Conservation (phyloP, 306 rosid genomes). For the Boehmeria nivea region DNA sequence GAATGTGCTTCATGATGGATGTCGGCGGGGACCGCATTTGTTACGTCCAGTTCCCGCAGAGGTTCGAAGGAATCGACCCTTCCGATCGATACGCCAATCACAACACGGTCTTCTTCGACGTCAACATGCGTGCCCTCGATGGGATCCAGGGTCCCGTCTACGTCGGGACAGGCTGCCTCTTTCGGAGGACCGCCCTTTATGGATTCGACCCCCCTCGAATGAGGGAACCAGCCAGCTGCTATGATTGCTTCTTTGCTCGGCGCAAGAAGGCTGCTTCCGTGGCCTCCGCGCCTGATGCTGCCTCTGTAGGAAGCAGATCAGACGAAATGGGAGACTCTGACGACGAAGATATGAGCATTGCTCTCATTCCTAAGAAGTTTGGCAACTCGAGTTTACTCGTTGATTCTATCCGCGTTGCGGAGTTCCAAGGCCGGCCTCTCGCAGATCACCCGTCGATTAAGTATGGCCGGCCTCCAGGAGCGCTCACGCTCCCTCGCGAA, state of each 20-base stretch:
- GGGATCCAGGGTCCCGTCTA: slow-evolving; percentile 78
- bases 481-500: slow-evolving; percentile 48
- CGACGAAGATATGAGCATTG: slow-evolving; percentile 43
- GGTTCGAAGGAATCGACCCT: slow-evolving; percentile 84
- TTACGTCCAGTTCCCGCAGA: slow-evolving; percentile 74
- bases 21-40: slow-evolving; percentile 56
- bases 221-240: slow-evolving; percentile 50
- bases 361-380: slow-evolving; percentile 60
- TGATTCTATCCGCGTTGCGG: slow-evolving; percentile 61
- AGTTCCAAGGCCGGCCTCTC: slow-evolving; percentile 70
- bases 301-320: slow-evolving; percentile 29
- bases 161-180: slow-evolving; percentile 80
- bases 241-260: slow-evolving; percentile 24
- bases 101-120: slow-evolving; percentile 76
- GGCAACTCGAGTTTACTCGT: slow-evolving; percentile 65
- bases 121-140: slow-evolving; percentile 78
- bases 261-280: slow-evolving; percentile 49
- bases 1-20: slow-evolving; percentile 93
- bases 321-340: slow-evolving; percentile 21
- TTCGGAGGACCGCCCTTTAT: slow-evolving; percentile 63
- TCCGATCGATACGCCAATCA: slow-evolving; percentile 80
- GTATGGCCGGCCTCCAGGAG: slow-evolving; percentile 59
- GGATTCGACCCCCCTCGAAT: slow-evolving; percentile 64
- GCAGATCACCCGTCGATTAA: slow-evolving; percentile 60
- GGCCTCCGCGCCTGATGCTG: slow-evolving; percentile 57